phyloP scores from a whole-genome alignment of 768 basidiomycete species.

The Gloeostereum incarnatum region DNA sequence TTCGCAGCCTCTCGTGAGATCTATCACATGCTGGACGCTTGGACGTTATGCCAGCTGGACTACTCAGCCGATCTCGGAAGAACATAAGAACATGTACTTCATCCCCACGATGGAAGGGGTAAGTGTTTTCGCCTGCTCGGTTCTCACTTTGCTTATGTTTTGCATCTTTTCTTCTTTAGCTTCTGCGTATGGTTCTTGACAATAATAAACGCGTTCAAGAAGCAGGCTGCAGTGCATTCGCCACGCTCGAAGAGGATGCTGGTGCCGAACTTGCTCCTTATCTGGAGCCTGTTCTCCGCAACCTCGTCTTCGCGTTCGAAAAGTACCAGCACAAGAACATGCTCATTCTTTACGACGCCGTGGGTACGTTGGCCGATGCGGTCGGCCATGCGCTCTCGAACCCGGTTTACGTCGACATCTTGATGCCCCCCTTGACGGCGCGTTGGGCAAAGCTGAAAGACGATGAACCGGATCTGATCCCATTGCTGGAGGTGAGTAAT shows the following conservation, averaged over 20 bases:
- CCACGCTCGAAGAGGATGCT: constrained; percentile 97
- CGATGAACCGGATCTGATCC: constrained; percentile 88
- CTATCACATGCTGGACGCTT: constrained; percentile 99
- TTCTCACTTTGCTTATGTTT: not conserved
- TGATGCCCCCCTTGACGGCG: constrained; percentile 90
- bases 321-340: constrained; percentile 99
- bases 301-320: constrained; percentile 91
- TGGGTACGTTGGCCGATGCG: constrained; percentile 95
- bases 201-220: constrained; percentile 99
- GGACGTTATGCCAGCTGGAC: constrained; percentile 98
- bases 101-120: constrained; percentile 99
- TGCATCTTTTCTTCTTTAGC: constrained; percentile 31
- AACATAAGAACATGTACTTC: constrained; percentile 86
- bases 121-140: constrained; percentile 9
- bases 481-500: constrained; percentile 77
- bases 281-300: constrained; percentile 89
- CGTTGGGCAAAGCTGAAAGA: constrained; percentile 90
- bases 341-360: constrained; percentile 97
- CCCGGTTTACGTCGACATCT: constrained; percentile 80
- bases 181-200: constrained; percentile 94
- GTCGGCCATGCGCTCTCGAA: constrained; percentile 86
- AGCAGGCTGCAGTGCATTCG: constrained; percentile 97
- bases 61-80: constrained; percentile 73
- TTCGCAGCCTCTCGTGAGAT: constrained; percentile 84
- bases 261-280: constrained; percentile 84